Conservation (phyloP, 768 basidiomycete genomes). For the Amanita polypyramis region DNA sequence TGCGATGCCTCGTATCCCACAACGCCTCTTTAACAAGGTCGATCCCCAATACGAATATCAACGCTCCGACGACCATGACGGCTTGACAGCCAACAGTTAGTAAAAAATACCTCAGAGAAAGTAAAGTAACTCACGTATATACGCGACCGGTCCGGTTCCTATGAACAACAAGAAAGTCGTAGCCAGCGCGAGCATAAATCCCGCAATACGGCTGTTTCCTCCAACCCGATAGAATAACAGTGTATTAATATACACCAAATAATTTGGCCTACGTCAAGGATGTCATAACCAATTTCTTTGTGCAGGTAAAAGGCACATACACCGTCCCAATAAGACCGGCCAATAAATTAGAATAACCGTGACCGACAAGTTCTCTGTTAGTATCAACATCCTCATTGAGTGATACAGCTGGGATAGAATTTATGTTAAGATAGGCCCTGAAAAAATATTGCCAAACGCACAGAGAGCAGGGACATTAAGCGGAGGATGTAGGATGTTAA, state of each 20-base stretch:
- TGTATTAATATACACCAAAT: constrained; percentile 84
- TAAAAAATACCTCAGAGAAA: constrained; percentile 1
- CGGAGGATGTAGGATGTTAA: constrained; percentile 78
- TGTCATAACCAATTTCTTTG: neutral
- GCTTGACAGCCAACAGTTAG: constrained; percentile 31
- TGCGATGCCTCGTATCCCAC: constrained; percentile 90
- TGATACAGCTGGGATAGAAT: constrained; percentile 54
- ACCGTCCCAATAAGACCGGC: constrained; percentile 78
- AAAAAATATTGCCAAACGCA: constrained; percentile 16
- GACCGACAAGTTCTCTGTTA: constrained; percentile 84
- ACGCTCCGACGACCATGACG: constrained; percentile 81
- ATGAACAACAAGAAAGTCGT: constrained; percentile 64
- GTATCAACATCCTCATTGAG: constrained; percentile 84
- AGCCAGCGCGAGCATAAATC: constrained; percentile 73
- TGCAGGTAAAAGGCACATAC: constrained; percentile 27
- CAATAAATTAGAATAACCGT: constrained; percentile 84
- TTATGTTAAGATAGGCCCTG: neutral
- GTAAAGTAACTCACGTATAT: constrained; percentile 55
- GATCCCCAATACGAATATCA: constrained; percentile 91
- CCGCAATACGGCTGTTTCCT: constrained; percentile 73
- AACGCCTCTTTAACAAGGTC: constrained; percentile 93
- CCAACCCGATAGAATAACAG: constrained; percentile 90
- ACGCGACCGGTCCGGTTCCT: constrained; percentile 87
- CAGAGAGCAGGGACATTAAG: constrained; percentile 86
- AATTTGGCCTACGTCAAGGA: constrained; percentile 49